Evolutionary conservation across 768 basidiomycete species (phyloP).

Genomic region (Cyclocybe cylindracea): DNA sequence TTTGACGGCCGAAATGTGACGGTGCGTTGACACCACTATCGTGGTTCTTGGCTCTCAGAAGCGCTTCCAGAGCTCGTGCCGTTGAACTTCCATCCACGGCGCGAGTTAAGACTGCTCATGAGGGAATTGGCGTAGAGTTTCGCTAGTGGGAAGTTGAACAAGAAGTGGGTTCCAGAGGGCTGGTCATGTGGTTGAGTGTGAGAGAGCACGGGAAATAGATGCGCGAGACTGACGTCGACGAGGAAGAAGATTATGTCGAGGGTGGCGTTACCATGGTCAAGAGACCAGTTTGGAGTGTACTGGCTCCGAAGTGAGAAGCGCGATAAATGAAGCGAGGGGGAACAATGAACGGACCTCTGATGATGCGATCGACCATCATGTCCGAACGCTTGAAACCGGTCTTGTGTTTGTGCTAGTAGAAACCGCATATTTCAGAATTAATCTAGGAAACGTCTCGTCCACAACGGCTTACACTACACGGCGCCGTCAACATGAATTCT

Average conservation of each 20-base stretch:
- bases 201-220: too few relatives aligned
- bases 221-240: conserved; percentile 17
- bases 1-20: too few relatives aligned
- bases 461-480: conserved; percentile 5
- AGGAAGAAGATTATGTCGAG: conserved; percentile 34
- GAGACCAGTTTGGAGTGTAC: conserved; percentile 38
- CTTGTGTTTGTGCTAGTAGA: conserved; percentile 34
- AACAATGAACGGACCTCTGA: conserved; percentile 28
- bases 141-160: conserved; percentile 20
- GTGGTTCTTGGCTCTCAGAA: too few relatives aligned
- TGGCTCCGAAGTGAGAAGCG: conserved; percentile 5
- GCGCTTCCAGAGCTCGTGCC: background rate
- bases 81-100: conserved; percentile 7
- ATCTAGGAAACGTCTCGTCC: background rate
- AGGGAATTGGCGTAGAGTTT: conserved; percentile 20
- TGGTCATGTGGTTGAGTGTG: background rate
- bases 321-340: background rate
- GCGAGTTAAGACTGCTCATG: conserved; percentile 21
- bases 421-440: background rate
- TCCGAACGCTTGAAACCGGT: conserved; percentile 45
- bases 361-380: conserved; percentile 42
- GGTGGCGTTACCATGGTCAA: conserved; percentile 33
- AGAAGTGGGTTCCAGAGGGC: conserved; percentile 15
- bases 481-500: background rate
- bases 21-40: too few relatives aligned